A percentile compares a stretch with the other conserved stretches of the same genome.
Conservation (phyloP, 2,329 filamentous ascomycete genomes). For the Nemania sp. region DNA sequence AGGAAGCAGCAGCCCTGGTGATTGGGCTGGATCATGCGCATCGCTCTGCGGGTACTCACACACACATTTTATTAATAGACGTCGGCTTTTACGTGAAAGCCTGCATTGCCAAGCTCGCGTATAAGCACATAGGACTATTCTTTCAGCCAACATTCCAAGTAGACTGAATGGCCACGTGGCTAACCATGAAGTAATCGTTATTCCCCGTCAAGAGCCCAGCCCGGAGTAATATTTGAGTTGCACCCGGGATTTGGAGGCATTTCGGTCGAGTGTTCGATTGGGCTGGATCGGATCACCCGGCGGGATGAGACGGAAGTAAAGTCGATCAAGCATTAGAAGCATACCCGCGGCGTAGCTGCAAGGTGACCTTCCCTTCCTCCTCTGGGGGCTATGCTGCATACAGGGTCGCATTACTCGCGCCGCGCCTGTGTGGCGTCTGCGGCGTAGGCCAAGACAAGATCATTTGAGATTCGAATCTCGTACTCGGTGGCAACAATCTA, state of each 20-base stretch:
- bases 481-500: not conserved
- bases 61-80: too few relatives aligned
- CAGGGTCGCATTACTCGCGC: not conserved
- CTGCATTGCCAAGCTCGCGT: too few relatives aligned
- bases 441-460: not conserved
- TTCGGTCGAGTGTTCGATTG: not conserved
- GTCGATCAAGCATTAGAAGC: not conserved
- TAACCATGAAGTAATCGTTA: not conserved
- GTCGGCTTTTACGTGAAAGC: too few relatives aligned
- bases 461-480: not conserved
- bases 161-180: too few relatives aligned
- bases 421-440: not conserved
- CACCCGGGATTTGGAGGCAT: not conserved
- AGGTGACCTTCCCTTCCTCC: not conserved
- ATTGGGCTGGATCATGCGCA: too few relatives aligned
- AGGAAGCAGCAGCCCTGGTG: too few relatives aligned
- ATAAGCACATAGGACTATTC: too few relatives aligned
- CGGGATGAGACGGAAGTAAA: too few relatives aligned
- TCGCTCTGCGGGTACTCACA: too few relatives aligned
- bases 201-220: not conserved
- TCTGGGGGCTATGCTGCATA: not conserved
- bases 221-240: too few relatives aligned
- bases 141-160: too few relatives aligned
- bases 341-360: constrained; percentile 5
- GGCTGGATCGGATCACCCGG: not conserved